Evolutionary conservation across 2,329 filamentous ascomycete species (phyloP).

Genomic region (Podosphaera fusca): DNA sequence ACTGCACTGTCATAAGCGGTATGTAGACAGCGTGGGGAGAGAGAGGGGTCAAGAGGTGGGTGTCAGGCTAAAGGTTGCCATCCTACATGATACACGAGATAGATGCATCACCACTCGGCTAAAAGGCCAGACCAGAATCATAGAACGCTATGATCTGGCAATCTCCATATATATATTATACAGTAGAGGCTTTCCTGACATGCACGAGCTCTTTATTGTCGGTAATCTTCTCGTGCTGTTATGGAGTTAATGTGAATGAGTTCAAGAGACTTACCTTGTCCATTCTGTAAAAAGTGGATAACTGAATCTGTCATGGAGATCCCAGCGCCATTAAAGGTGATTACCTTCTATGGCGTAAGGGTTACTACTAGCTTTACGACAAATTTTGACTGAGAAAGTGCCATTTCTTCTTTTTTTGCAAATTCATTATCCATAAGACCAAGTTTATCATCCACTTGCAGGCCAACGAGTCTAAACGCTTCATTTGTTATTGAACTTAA

Average conservation of each 20-base stretch:
- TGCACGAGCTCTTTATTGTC: background rate
- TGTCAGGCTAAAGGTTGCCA: too few relatives aligned
- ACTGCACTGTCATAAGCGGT: too few relatives aligned
- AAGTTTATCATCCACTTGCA: conserved; percentile 1
- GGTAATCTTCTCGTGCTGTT: background rate
- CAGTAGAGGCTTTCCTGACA: too few relatives aligned
- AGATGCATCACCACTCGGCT: too few relatives aligned
- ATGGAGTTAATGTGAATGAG: background rate
- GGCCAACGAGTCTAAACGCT: conserved; percentile 1
- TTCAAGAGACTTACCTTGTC: background rate
- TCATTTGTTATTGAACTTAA: background rate
- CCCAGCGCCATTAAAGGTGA: conserved; percentile 1
- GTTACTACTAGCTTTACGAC: background rate
- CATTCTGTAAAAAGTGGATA: background rate
- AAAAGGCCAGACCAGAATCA: too few relatives aligned
- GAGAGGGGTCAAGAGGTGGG: too few relatives aligned
- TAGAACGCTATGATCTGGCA: too few relatives aligned
- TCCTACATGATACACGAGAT: too few relatives aligned
- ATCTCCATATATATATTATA: too few relatives aligned
- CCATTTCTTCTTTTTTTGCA: background rate
- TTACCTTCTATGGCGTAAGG: background rate
- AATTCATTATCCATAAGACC: background rate
- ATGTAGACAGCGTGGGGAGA: too few relatives aligned
- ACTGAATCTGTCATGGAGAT: background rate
- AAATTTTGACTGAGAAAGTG: background rate